A percentile compares a stretch with the other conserved stretches of the same genome.
These are phyloP conservation scores for Apophysomyces elegans DNA, from an alignment of 371 early-diverging fungal species.

Conservation along the genomic window DNA sequence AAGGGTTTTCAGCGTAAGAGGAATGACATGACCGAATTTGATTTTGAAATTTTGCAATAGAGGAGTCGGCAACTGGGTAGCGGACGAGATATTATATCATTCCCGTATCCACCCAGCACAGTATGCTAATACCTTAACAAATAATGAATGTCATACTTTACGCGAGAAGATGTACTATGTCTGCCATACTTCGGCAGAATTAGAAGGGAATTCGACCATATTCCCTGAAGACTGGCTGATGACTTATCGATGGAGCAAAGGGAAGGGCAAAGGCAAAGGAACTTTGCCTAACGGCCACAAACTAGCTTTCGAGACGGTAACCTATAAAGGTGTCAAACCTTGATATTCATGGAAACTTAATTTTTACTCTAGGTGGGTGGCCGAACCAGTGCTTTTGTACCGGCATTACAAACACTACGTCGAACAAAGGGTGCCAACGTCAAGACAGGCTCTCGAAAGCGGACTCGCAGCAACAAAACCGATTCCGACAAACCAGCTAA, in stretches of 20 bases:
- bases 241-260: conserved; percentile 63
- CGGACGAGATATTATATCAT: conserved; percentile 18
- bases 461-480: neutral
- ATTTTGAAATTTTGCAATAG: neutral
- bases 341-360: neutral
- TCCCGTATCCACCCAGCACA: conserved; percentile 30
- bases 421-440: neutral
- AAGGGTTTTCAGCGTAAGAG: conserved; percentile 54
- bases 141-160: conserved; percentile 41
- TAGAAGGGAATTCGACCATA: conserved; percentile 59
- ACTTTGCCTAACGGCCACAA: conserved; percentile 38
- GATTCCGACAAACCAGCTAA: neutral
- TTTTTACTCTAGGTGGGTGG: conserved; percentile 32
- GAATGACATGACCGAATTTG: neutral
- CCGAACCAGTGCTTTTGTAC: conserved; percentile 45
- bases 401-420: conserved; percentile 32
- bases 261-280: conserved; percentile 38
- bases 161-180: conserved; percentile 49
- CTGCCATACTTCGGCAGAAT: conserved; percentile 46
- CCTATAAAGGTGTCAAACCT: too few relatives aligned
- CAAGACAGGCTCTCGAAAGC: neutral
- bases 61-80: conserved; percentile 14
- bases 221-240: conserved; percentile 71
- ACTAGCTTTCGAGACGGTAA: conserved; percentile 47
- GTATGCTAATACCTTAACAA: conserved; percentile 46